Evolutionary conservation across 495 filamentous ascomycete genomes (phyloP), one percentile per base, ranked within the genome.

Genomic region (Elasticomyces elasticus): DNA sequence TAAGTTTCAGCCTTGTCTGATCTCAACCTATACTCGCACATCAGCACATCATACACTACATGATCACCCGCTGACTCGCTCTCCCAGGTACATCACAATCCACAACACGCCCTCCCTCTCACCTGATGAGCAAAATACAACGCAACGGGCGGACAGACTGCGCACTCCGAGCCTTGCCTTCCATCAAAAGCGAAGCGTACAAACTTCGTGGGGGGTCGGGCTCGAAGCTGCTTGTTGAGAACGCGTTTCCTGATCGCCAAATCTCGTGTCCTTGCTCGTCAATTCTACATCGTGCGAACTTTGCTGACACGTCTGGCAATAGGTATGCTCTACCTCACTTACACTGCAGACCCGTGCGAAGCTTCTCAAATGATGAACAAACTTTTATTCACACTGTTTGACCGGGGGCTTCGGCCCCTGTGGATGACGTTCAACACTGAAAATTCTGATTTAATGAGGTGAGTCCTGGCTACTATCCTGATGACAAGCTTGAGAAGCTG

Each of bases 401-500:
- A 95, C 79, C 81, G 72, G 72, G 71, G 61, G 70, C 70, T 74
- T 71, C 64, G 55, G 45, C 64, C 81, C 54, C 49, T 50, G 82
- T 76, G 70, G 83, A 94, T 89, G 92, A 86, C 84, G 78, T 78
- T 72, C 68, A 77, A 74, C 68, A 79, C 71, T 80, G 75, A 83
- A 87, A 91, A 92, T 84, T 94, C 89, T 95, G 89, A 95, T 95
- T 89, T 94, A 94, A 92, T 92, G 86, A 91, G 86, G 85, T 90
- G 74, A 56, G 64, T 57, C 42, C 11, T 3, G 31, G 30, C 38
- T 15, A 19, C 24, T 3, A 30, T n/a, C 23, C 46, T 55, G 59
- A 58, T 12, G 24, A n/a, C 28, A 19, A 30, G 26, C 24, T 12
- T 37, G 22, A 22, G n/a, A 28, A 45, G 46, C 58, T 60, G 41